These are phyloP conservation scores for Anthostomella pinea DNA, from an alignment of 2,329 filamentous ascomycete species.

Conservation along the genomic window DNA sequence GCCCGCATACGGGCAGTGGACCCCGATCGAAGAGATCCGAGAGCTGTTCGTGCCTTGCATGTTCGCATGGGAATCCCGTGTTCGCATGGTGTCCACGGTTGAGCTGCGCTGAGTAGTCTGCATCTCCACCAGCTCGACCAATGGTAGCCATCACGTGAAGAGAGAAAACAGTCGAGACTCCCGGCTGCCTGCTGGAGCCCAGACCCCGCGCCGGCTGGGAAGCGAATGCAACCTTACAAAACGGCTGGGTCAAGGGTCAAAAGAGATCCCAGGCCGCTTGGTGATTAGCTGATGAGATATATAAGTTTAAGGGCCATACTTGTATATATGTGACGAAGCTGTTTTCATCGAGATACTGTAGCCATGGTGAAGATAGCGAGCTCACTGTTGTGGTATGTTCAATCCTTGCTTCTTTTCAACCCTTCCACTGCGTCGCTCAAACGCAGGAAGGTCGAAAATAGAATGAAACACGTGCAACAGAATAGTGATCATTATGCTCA, in stretches of 20 bases:
- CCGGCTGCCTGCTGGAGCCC: neutral
- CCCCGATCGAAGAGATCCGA: neutral
- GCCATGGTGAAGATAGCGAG: neutral
- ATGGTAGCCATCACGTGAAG: neutral
- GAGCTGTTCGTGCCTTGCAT: neutral
- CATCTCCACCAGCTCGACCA: neutral
- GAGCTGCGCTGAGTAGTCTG: neutral
- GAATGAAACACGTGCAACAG: conserved; percentile 23
- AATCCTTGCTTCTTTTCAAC: neutral
- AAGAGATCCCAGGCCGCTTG: neutral
- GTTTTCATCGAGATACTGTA: neutral
- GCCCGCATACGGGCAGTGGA: too few species aligned
- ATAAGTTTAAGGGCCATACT: too few species aligned
- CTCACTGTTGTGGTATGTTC: neutral
- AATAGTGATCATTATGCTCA: conserved; percentile 14
- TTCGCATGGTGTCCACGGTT: neutral
- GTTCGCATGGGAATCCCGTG: neutral
- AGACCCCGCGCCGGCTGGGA: too few species aligned
- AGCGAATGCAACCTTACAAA: neutral
- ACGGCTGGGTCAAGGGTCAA: neutral
- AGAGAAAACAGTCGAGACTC: neutral
- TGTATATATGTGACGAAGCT: neutral
- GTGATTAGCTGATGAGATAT: too few species aligned
- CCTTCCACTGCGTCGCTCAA: neutral
- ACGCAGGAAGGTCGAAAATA: too few species aligned